Evolutionary conservation across 1,284 basidiomycete species (phyloP), one percentile per base, ranked within the genome.

Genomic region (Rugosomyces carneus): DNA sequence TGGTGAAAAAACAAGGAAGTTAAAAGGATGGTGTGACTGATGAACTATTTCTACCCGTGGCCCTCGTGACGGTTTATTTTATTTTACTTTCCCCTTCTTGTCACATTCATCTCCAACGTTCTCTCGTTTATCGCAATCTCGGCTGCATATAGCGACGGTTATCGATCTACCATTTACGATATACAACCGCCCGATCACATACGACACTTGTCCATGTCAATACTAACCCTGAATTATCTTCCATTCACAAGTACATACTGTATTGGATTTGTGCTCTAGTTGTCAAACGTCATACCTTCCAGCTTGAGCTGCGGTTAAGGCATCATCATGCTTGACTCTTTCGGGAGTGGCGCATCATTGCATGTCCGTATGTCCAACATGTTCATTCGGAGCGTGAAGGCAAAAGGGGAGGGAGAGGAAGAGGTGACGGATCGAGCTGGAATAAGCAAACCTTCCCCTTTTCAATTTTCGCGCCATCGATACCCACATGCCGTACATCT

Each of bases 401-500:
- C 27, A 29, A 29, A 2, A 9, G 4, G 27, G 8, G n/a, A 31
- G 29, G 13, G 11, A 6, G 29, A 8, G 13, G 29, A 8, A 8
- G 4, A 31, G 27, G 13, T 29, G 10, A n/a, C 27, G 11, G 13
- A 3, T n/a, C 8, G 5, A 29, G 27, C 27, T 10, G 10, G 5
- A 36, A 9, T 10, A 21, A 5, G 5, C 36, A 37, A 29, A 16
- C 9, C n/a, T 15, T 8, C n/a, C 3, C 16, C 11, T 4, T 20
- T 27, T 60, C 61, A 80, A 57, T 79, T 79, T 61, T 81, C 80
- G 51, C 79, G 70, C 80, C 80, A 81, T 53, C 79, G 74, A 52
- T 80, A 69, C 1, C 70, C 71, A 52, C 80, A 81, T 2, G 67
- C 60, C 10, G 76, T 71, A 53, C 80, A 81, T 37, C 80, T 81